Percentiles rank a stretch among this genome's conserved stretches.
These are phyloP conservation scores for Cutaneotrichosporon sp. DNA, from an alignment of 1,284 basidiomycete species.

Conservation along the genomic window DNA sequence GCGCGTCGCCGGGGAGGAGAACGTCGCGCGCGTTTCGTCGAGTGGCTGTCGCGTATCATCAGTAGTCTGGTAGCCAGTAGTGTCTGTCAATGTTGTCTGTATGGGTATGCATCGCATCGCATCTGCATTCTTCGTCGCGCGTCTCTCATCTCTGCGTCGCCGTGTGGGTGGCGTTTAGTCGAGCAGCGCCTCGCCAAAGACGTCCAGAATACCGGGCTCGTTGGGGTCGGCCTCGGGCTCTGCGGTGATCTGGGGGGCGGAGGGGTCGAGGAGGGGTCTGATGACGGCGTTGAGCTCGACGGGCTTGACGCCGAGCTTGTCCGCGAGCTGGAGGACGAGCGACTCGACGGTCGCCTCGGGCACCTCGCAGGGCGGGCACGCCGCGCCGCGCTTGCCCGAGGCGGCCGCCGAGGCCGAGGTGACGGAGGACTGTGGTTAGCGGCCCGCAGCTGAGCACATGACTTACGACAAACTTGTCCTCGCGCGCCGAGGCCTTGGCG, in stretches of 20 bases:
- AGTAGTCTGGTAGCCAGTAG: too few relatives aligned
- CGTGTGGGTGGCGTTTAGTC: too few relatives aligned
- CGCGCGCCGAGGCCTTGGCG: background rate
- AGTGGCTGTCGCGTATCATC: too few relatives aligned
- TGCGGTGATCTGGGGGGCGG: constrained; percentile 43
- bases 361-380: background rate
- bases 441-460: too few relatives aligned
- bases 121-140: background rate
- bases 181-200: constrained; percentile 50
- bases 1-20: too few relatives aligned
- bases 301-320: constrained; percentile 49
- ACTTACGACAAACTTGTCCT: background rate
- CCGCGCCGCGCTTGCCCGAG: too few relatives aligned
- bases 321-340: constrained; percentile 47
- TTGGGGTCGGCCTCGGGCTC: constrained; percentile 21
- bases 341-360: constrained; percentile 39
- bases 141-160: too few relatives aligned
- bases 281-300: constrained; percentile 50
- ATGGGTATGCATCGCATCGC: background rate
- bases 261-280: constrained; percentile 51
- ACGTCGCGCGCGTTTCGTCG: too few relatives aligned
- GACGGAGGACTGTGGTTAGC: background rate
- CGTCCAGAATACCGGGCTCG: constrained; percentile 39
- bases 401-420: background rate
- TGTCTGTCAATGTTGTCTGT: constrained; percentile 2